A percentile compares a stretch with the other conserved stretches of the same genome.
phyloP scores from a whole-genome alignment of 2,329 filamentous ascomycete genomes.

The Ophiostoma populinum region DNA sequence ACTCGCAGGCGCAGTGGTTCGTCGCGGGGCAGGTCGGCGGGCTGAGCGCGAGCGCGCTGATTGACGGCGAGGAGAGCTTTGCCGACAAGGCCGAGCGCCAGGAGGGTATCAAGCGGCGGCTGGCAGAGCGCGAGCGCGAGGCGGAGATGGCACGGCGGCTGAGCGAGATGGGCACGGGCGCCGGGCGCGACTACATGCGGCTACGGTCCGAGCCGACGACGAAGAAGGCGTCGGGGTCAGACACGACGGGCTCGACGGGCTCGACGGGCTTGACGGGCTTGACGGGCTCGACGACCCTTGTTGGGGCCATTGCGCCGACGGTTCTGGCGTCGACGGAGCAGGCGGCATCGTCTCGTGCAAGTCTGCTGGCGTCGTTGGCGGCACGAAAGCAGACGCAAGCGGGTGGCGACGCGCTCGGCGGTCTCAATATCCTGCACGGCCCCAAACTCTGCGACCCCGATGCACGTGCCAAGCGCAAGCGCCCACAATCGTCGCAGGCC shows the following conservation, averaged over 20 bases:
- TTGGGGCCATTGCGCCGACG: no score
- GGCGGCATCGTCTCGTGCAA: conserved; percentile 8
- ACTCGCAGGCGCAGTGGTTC: conserved; percentile 40
- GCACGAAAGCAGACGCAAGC: no score
- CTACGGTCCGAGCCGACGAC: conserved; percentile 5
- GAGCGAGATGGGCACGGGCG: conserved; percentile 42
- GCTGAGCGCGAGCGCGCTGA: conserved; percentile 33
- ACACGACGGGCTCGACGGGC: background rate
- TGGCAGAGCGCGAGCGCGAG: conserved; percentile 54
- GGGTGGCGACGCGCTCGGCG: no score
- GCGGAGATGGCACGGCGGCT: conserved; percentile 53
- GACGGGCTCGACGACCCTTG: conserved; percentile 2
- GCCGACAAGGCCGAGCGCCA: conserved; percentile 43
- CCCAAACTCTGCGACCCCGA: conserved; percentile 24
- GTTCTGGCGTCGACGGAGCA: conserved; percentile 9
- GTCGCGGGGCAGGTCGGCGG: conserved; percentile 19
- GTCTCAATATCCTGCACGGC: conserved; percentile 11
- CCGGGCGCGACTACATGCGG: conserved; percentile 54
- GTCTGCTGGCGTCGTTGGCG: conserved; percentile 8
- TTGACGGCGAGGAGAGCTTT: conserved; percentile 31
- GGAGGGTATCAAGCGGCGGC: conserved; percentile 46
- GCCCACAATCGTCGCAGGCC: conserved; percentile 28
- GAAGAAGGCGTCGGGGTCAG: conserved; percentile 3
- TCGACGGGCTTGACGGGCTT: background rate
- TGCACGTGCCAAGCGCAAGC: conserved; percentile 46